Conservation (phyloP, 225 moss, liverwort and hornwort species). For the Neckera pumila region DNA sequence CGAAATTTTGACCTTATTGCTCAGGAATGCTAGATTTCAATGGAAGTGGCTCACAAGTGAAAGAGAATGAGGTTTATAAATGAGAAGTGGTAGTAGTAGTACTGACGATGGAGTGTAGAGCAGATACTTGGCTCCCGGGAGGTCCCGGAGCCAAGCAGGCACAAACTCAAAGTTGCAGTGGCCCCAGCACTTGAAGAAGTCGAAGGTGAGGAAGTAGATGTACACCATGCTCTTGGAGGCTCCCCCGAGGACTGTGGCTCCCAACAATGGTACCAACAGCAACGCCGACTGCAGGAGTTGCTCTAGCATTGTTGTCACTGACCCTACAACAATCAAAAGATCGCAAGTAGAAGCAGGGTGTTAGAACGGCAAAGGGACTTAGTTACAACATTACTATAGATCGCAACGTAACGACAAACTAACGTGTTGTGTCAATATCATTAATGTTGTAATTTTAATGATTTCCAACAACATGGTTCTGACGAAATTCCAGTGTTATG, state of each 20-base stretch:
- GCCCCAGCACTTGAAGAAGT: slow-evolving; percentile 67
- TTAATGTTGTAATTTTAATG: not conserved
- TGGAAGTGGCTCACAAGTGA: not conserved
- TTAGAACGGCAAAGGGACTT: not conserved
- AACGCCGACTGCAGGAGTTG: slow-evolving; percentile 41
- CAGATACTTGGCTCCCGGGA: slow-evolving; percentile 57
- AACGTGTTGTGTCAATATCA: too few relatives aligned
- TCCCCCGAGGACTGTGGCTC: slow-evolving; percentile 31
- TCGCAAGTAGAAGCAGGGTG: not conserved
- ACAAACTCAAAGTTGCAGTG: slow-evolving; percentile 69
- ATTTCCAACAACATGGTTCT: not conserved
- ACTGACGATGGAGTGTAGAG: slow-evolving; percentile 90
- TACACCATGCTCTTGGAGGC: slow-evolving; percentile 71
- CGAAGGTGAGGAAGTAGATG: slow-evolving; percentile 53
- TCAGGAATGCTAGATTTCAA: not conserved
- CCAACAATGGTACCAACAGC: slow-evolving; percentile 39
- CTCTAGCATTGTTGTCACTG: slow-evolving; percentile 65
- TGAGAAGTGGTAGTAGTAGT: not conserved
- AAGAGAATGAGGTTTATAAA: not conserved
- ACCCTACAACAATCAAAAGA: slow-evolving; percentile 1
- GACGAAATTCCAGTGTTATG: not conserved
- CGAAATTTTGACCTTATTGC: not conserved
- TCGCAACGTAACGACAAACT: not conserved
- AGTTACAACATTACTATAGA: not conserved
- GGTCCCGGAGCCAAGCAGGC: slow-evolving; percentile 3